phyloP scores from a whole-genome alignment of 176 grass and related monocot genomes.

The Pontederia crassipes region DNA sequence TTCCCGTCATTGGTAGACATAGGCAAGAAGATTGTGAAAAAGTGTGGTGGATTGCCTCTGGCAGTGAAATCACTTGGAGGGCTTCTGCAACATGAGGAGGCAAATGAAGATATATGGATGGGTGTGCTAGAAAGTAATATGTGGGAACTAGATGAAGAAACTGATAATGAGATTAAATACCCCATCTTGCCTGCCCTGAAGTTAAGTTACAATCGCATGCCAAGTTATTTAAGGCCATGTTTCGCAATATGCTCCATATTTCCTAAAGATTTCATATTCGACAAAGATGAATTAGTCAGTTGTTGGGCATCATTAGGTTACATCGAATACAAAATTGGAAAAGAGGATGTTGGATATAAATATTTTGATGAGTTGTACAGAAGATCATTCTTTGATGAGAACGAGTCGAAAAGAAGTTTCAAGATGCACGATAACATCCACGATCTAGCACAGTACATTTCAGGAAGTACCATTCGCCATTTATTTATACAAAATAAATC shows the following conservation, averaged over 20 bases:
- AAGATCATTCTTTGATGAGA: neutral
- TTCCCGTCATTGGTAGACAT: neutral
- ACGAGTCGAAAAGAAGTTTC: neutral
- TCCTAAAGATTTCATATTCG: conserved; percentile 16
- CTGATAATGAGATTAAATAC: too few relatives aligned
- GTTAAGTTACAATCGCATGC: conserved; percentile 3
- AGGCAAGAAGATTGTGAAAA: conserved; percentile 17
- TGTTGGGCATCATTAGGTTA: conserved; percentile 25
- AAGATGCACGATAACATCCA: neutral
- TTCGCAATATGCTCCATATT: conserved; percentile 24
- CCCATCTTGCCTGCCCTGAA: neutral
- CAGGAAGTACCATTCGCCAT: neutral
- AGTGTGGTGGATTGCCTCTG: neutral
- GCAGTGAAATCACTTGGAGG: neutral
- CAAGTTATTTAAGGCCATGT: conserved; percentile 13
- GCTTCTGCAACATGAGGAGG: neutral
- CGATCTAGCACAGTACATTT: neutral
- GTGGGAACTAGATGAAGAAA: neutral
- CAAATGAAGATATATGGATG: neutral
- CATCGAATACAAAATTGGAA: neutral
- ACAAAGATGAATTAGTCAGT: conserved; percentile 6
- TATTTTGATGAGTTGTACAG: neutral
- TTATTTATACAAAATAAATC: too few relatives aligned
- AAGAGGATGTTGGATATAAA: neutral
- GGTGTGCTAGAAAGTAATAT: neutral